Evolutionary conservation across 2,329 filamentous ascomycete species (phyloP).

Genomic region (Raffaelea deltoideospora): DNA sequence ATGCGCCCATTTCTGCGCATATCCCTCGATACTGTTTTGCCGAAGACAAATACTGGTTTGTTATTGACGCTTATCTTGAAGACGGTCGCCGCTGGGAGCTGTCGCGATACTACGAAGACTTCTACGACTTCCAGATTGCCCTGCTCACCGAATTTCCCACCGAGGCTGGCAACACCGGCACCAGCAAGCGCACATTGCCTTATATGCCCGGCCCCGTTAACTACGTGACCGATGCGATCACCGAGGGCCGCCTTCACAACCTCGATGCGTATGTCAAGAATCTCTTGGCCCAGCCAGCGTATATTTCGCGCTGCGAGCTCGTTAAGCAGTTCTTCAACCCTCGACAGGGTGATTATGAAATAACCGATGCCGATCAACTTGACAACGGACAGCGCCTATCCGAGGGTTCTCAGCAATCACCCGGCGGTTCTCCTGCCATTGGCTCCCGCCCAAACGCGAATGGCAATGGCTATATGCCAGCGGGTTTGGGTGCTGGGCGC

Average conservation of each 20-base stretch:
- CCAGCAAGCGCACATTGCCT: constrained; percentile 66
- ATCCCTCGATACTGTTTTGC: constrained; percentile 92
- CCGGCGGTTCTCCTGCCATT: no score
- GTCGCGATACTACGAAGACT: constrained; percentile 92
- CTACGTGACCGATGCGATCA: constrained; percentile 96
- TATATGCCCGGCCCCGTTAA: constrained; percentile 98
- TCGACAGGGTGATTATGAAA: constrained; percentile 75
- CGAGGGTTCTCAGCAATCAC: constrained; percentile 51
- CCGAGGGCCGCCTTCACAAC: constrained; percentile 81
- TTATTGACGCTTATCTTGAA: constrained; percentile 81
- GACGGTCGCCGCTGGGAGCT: constrained; percentile 88
- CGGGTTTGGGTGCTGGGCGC: constrained; percentile 32
- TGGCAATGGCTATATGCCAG: constrained; percentile 21
- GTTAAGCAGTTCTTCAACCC: constrained; percentile 88
- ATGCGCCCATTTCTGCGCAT: constrained; percentile 65
- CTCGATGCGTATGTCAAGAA: constrained; percentile 94
- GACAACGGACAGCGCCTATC: constrained; percentile 71
- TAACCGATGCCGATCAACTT: no score
- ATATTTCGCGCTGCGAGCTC: constrained; percentile 71
- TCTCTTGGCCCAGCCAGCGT: constrained; percentile 63
- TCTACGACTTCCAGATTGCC: constrained; percentile 96
- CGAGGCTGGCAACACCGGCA: constrained; percentile 76
- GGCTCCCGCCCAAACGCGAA: constrained; percentile 32
- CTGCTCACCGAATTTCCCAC: constrained; percentile 83
- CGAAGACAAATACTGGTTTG: constrained; percentile 98